Percentiles rank a stretch among this genome's conserved stretches.
phyloP scores from a whole-genome alignment of 768 basidiomycete species.

The Zangia roseola region DNA sequence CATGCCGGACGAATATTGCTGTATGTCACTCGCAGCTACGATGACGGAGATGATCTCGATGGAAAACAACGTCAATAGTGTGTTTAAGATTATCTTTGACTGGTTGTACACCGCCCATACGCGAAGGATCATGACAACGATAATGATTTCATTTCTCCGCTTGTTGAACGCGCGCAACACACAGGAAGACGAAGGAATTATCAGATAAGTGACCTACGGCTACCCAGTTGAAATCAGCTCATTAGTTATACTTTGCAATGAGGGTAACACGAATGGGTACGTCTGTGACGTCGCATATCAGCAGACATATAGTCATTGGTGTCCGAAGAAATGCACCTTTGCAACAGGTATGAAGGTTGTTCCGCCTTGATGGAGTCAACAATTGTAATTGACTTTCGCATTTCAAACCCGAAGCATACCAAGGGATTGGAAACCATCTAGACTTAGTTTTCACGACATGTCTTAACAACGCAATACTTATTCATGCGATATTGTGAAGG shows the following conservation, averaged over 20 bases:
- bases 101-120: too few relatives aligned
- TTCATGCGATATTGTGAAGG: not conserved
- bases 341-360: slow-evolving; percentile 9
- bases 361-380: not conserved
- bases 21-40: too few relatives aligned
- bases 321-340: not conserved
- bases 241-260: not conserved
- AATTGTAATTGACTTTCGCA: not conserved
- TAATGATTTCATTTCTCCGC: too few relatives aligned
- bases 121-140: too few relatives aligned
- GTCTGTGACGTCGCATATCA: not conserved
- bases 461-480: not conserved
- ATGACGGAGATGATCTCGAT: too few relatives aligned
- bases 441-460: not conserved
- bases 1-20: too few relatives aligned
- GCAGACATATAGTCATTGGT: too few relatives aligned
- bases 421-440: not conserved
- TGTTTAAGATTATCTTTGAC: too few relatives aligned
- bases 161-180: not conserved
- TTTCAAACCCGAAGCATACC: not conserved
- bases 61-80: too few relatives aligned
- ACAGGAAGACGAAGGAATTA: too few relatives aligned
- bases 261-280: not conserved
- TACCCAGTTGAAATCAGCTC: not conserved
- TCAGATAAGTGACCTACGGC: not conserved